These are phyloP conservation scores for Paraconiothyrium brasiliense DNA, from an alignment of 2,329 filamentous ascomycete genomes.

Conservation along the genomic window DNA sequence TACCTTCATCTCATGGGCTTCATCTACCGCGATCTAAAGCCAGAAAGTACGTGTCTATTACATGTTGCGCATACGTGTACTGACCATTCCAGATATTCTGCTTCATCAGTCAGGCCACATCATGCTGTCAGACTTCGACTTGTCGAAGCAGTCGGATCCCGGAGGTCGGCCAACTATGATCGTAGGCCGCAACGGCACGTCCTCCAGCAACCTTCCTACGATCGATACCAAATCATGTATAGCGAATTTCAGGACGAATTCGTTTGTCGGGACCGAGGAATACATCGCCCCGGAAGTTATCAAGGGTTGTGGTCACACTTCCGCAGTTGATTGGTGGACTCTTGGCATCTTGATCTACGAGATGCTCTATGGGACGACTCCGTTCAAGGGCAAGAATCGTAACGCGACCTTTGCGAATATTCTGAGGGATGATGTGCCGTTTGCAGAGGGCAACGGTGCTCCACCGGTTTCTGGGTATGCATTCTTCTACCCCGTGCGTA, in stretches of 20 bases:
- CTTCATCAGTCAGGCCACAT: constrained; percentile 99
- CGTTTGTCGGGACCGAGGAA: constrained; percentile 97
- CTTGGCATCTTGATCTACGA: constrained; percentile 97
- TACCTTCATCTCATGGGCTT: constrained; percentile 99
- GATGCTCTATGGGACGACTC: constrained; percentile 98
- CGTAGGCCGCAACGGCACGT: constrained; percentile 82
- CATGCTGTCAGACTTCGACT: constrained; percentile 98
- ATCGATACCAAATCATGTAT: constrained; percentile 99
- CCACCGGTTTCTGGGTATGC: constrained; percentile 93
- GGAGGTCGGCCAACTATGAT: constrained; percentile 99
- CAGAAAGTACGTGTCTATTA: constrained; percentile 75
- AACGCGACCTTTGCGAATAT: constrained; percentile 99
- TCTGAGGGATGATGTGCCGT: constrained; percentile 91
- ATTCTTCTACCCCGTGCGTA: not conserved
- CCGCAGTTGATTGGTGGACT: constrained; percentile 99
- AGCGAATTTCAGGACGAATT: constrained; percentile 97
- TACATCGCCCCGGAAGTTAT: constrained; percentile 99
- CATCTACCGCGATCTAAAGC: constrained; percentile 97
- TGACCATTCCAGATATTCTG: constrained; percentile 78
- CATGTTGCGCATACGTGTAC: constrained; percentile 27
- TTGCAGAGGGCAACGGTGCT: constrained; percentile 85
- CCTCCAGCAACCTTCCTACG: constrained; percentile 86
- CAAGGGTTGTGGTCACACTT: constrained; percentile 97
- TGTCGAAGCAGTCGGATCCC: constrained; percentile 96
- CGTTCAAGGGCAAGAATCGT: constrained; percentile 98